These are phyloP conservation scores for Trichoderma sp. DNA, from an alignment of 2,329 filamentous ascomycete species.

Conservation along the genomic window DNA sequence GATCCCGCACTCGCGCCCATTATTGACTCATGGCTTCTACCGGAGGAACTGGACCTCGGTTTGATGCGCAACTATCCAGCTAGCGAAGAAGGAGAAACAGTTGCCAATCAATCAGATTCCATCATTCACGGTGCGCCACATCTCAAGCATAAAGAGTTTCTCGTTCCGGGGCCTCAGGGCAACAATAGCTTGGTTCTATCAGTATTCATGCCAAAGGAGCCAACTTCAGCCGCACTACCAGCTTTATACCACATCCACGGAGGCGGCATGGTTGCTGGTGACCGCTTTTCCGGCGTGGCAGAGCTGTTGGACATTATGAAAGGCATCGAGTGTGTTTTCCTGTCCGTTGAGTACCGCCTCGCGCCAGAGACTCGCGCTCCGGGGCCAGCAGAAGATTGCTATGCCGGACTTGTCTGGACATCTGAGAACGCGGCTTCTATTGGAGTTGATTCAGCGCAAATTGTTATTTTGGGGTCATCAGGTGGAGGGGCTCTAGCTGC, in stretches of 20 bases:
- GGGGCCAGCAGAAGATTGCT: constrained; percentile 28
- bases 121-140: neutral
- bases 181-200: neutral
- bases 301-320: constrained; percentile 26
- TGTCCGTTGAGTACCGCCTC: constrained; percentile 32
- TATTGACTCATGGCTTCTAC: constrained; percentile 28
- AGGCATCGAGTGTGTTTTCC: constrained; percentile 28
- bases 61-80: neutral
- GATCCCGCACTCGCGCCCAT: constrained; percentile 28
- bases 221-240: constrained; percentile 20
- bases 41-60: constrained; percentile 28
- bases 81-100: neutral
- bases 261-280: constrained; percentile 29
- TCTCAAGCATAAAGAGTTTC: neutral
- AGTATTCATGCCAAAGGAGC: constrained; percentile 26
- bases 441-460: constrained; percentile 27
- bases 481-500: constrained; percentile 31
- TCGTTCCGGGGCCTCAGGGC: neutral
- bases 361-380: constrained; percentile 31
- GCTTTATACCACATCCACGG: constrained; percentile 29
- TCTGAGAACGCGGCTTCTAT: constrained; percentile 26
- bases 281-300: constrained; percentile 26
- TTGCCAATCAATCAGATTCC: neutral
- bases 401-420: constrained; percentile 29
- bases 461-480: constrained; percentile 29